These are phyloP conservation scores for Boletellus ananas DNA, from an alignment of 768 basidiomycete species.

Conservation along the genomic window DNA sequence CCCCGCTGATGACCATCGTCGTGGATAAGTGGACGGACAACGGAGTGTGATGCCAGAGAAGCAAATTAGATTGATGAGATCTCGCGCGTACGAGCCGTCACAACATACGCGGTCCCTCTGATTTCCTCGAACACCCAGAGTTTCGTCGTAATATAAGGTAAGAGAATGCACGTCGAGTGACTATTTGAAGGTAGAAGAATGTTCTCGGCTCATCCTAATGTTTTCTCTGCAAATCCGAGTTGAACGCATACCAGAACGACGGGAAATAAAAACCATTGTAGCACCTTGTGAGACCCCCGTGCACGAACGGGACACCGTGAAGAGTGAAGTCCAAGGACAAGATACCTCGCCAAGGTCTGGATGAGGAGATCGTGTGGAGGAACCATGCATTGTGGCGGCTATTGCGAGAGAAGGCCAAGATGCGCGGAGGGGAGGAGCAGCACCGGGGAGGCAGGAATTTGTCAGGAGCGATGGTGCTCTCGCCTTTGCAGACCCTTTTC, in stretches of 20 bases:
- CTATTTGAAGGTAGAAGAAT: conserved; percentile 75
- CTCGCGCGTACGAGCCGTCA: no score
- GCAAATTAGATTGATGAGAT: background rate
- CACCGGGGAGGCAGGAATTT: no score
- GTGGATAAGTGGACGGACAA: conserved; percentile 65
- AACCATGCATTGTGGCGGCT: no score
- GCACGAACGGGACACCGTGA: no score
- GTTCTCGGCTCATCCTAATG: conserved; percentile 44
- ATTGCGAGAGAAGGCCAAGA: no score
- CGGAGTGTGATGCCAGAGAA: conserved; percentile 27
- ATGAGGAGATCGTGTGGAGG: no score
- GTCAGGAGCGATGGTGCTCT: no score
- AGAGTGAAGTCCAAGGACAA: no score
- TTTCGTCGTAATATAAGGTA: conserved; percentile 80
- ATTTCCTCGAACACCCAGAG: conserved; percentile 88
- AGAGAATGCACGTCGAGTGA: conserved; percentile 57
- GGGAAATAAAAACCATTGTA: conserved; percentile 61
- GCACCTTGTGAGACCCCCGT: conserved; percentile 7
- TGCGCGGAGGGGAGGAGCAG: no score
- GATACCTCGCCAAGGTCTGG: no score
- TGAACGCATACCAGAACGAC: conserved; percentile 56
- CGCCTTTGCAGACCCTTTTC: no score
- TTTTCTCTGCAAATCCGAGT: background rate
- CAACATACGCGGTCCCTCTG: conserved; percentile 70
- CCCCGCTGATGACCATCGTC: conserved; percentile 49